Percentiles rank a stretch among this genome's conserved stretches.
Conservation (phyloP, 768 basidiomycete genomes). For the Rhodotorula sphaerocarpa region DNA sequence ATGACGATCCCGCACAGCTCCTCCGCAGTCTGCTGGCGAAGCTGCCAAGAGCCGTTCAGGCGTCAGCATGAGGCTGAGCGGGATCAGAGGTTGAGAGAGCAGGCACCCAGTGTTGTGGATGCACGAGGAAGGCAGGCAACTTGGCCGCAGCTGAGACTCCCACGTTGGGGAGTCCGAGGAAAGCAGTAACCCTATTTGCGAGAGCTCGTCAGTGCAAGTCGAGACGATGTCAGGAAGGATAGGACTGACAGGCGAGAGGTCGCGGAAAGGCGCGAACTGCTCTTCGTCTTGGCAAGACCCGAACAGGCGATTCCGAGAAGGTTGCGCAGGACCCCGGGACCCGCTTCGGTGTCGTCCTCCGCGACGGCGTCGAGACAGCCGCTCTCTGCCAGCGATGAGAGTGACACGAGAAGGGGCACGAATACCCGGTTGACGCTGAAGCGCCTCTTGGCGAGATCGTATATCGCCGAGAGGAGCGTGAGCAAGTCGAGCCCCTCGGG, state of each 20-base stretch:
- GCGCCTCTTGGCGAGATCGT: slow-evolving; percentile 52
- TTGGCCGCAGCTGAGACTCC: slow-evolving; percentile 48
- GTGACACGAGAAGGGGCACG: slow-evolving; percentile 70
- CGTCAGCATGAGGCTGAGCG: not conserved
- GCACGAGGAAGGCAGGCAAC: slow-evolving; percentile 60
- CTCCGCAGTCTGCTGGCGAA: slow-evolving; percentile 24
- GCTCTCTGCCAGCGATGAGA: slow-evolving; percentile 64
- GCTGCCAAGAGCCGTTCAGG: not conserved
- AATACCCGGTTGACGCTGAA: slow-evolving; percentile 61
- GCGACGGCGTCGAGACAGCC: slow-evolving; percentile 49
- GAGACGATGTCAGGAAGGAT: no score
- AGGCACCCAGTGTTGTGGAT: slow-evolving; percentile 58
- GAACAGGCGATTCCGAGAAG: slow-evolving; percentile 55
- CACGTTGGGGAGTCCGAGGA: slow-evolving; percentile 53
- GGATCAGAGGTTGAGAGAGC: not conserved
- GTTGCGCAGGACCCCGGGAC: slow-evolving; percentile 43
- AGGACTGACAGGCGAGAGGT: slow-evolving; percentile 70
- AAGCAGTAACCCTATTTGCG: slow-evolving; percentile 61
- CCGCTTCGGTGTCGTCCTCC: slow-evolving; percentile 5
- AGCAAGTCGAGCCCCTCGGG: slow-evolving; percentile 51
- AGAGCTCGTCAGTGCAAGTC: no score
- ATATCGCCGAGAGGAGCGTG: slow-evolving; percentile 55
- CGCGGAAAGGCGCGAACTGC: slow-evolving; percentile 66
- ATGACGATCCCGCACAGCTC: slow-evolving; percentile 14
- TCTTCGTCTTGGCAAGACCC: slow-evolving; percentile 66